phyloP scores from a whole-genome alignment of 768 basidiomycete genomes.

The Dacryopinax spathularia region DNA sequence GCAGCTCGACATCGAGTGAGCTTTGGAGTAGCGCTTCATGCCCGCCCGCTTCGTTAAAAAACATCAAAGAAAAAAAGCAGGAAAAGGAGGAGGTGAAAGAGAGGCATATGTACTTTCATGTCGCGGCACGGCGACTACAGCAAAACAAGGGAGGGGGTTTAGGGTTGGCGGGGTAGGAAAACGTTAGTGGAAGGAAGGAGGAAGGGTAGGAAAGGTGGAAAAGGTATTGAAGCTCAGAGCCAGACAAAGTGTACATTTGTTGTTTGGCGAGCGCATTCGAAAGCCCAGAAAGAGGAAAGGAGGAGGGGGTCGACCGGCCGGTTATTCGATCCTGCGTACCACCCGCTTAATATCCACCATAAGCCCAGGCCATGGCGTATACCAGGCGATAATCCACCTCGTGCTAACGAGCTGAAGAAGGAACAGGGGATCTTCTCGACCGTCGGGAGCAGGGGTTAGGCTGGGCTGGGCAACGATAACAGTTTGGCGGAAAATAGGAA shows the following conservation, averaged over 20 bases:
- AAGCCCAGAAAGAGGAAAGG: background rate
- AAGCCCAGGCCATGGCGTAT: too few relatives aligned
- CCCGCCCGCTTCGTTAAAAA: background rate
- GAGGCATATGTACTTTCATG: conserved; percentile 2
- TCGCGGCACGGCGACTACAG: background rate
- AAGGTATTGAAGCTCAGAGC: background rate
- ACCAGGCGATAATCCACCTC: too few relatives aligned
- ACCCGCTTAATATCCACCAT: too few relatives aligned
- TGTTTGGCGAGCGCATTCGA: background rate
- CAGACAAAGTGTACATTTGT: conserved; percentile 2
- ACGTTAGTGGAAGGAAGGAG: background rate
- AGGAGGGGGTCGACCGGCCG: background rate
- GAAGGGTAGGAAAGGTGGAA: background rate
- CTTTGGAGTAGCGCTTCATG: too few relatives aligned
- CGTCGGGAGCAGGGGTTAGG: too few relatives aligned
- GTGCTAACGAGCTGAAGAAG: too few relatives aligned
- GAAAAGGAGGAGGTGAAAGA: background rate
- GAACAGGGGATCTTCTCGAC: too few relatives aligned
- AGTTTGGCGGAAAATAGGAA: too few relatives aligned
- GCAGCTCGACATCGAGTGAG: too few relatives aligned
- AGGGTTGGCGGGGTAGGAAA: background rate
- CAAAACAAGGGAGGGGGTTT: background rate
- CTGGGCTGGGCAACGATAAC: background rate
- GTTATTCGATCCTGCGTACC: too few relatives aligned
- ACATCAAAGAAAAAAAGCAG: background rate